A percentile compares a stretch with the other conserved stretches of the same genome.
phyloP scores from a whole-genome alignment of 148 eudicot genomes.

The Chenopodium berlandieri region DNA sequence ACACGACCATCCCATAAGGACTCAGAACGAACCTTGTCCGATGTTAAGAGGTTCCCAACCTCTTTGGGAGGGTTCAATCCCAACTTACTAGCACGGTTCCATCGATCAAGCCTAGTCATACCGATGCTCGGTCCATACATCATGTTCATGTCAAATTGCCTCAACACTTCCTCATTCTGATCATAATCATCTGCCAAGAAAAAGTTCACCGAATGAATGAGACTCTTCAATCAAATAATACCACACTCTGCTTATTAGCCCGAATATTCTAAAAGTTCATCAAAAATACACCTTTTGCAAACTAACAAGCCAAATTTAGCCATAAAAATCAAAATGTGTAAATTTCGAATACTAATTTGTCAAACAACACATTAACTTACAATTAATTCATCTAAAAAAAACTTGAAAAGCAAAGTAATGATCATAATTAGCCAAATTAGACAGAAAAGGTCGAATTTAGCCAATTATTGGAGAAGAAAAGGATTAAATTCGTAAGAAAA shows the following conservation, averaged over 20 bases:
- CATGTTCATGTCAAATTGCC: conserved; percentile 81
- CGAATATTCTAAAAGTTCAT: too few relatives aligned
- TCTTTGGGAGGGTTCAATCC: conserved; percentile 62
- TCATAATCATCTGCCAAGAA: conserved; percentile 41
- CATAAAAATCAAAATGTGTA: neutral
- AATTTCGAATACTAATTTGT: neutral
- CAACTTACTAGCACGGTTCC: conserved; percentile 52
- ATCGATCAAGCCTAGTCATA: conserved; percentile 54
- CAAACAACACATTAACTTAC: neutral
- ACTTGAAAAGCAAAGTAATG: neutral
- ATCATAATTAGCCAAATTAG: neutral
- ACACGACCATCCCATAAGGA: conserved; percentile 68
- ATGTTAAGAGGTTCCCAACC: conserved; percentile 36
- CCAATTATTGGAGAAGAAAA: neutral
- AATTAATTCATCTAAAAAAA: neutral
- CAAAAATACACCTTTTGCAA: neutral
- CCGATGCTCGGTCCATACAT: conserved; percentile 72
- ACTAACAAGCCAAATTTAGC: neutral
- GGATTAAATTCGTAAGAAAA: neutral
- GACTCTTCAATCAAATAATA: neutral
- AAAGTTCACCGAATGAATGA: conserved; percentile 9
- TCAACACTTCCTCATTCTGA: conserved; percentile 52
- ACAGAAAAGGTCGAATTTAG: neutral
- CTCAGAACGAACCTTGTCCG: conserved; percentile 32
- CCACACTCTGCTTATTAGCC: neutral